Conservation (phyloP, 139 green algal species). For the Zygnema circumcarinatum region DNA sequence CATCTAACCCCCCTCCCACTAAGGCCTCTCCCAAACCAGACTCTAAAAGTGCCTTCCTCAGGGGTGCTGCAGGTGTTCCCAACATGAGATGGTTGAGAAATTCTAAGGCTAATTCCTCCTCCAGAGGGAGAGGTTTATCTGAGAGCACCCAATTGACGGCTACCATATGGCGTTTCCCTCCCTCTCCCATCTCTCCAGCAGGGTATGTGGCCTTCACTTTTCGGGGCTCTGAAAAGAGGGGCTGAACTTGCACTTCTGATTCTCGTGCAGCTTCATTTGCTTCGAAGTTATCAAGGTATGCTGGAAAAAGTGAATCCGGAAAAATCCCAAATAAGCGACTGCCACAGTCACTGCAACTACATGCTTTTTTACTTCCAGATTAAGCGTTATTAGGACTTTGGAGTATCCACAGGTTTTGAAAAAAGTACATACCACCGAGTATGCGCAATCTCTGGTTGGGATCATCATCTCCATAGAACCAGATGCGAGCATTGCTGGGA, state of each 20-base stretch:
- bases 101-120: conserved; percentile 89
- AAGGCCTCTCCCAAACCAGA: conserved; percentile 88
- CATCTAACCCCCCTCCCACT: conserved; percentile 90
- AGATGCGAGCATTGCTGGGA: conserved; percentile 92
- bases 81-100: conserved; percentile 98
- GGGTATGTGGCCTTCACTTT: conserved; percentile 69
- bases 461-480: conserved; percentile 98
- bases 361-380: no score
- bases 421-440: conserved; percentile 66
- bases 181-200: conserved; percentile 48
- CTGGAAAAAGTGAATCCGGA: conserved; percentile 30
- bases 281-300: conserved; percentile 87
- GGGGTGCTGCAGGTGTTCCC: conserved; percentile 85
- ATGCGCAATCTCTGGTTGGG: conserved; percentile 83
- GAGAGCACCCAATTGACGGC: conserved; percentile 91
- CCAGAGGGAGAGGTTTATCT: conserved; percentile 83
- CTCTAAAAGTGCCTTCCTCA: conserved; percentile 93
- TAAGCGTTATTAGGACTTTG: no score
- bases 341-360: no score
- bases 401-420: no score
- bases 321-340: not conserved
- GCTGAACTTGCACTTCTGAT: conserved; percentile 81
- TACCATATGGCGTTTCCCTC: conserved; percentile 77
- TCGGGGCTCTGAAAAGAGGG: conserved; percentile 68
- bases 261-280: conserved; percentile 65